A percentile compares a stretch with the other conserved stretches of the same genome.
phyloP scores from a whole-genome alignment of 805 yeast genomes.

The Danielia reshetovae region DNA sequence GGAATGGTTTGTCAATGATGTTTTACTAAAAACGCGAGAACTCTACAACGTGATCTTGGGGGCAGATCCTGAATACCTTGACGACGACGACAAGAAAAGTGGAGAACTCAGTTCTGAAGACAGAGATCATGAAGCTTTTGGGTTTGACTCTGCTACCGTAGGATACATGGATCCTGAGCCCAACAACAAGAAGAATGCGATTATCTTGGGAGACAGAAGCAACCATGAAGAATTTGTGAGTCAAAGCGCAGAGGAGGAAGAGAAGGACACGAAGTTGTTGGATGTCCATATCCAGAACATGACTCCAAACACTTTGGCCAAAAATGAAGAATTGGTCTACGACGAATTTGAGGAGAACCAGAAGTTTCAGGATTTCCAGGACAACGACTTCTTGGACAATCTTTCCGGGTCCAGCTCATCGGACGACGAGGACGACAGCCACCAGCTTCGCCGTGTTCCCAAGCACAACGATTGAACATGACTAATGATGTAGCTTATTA shows the following conservation, averaged over 20 bases:
- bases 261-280: constrained; percentile 12
- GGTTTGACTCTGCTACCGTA: constrained; percentile 33
- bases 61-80: constrained; percentile 26
- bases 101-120: too few relatives aligned
- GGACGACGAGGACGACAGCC: constrained; percentile 29
- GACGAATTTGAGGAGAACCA: constrained; percentile 25
- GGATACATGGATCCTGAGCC: constrained; percentile 36
- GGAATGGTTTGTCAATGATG: constrained; percentile 48
- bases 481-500: not conserved
- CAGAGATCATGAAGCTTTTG: constrained; percentile 14
- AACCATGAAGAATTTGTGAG: constrained; percentile 32
- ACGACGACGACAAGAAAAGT: constrained; percentile 8
- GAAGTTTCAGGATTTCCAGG: constrained; percentile 14
- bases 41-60: constrained; percentile 57
- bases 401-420: constrained; percentile 45
- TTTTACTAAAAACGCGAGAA: constrained; percentile 49
- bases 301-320: constrained; percentile 25
- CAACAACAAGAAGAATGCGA: constrained; percentile 16
- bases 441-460: constrained; percentile 41
- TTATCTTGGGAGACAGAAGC: constrained; percentile 32
- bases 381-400: constrained; percentile 33
- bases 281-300: constrained; percentile 25
- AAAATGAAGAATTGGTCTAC: constrained; percentile 16
- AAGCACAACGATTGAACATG: constrained; percentile 30
- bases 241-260: constrained; percentile 6